Evolutionary conservation across 2,329 filamentous ascomycete genomes (phyloP), one percentile per base, ranked within the genome.

Genomic region (Ophiostoma montium): DNA sequence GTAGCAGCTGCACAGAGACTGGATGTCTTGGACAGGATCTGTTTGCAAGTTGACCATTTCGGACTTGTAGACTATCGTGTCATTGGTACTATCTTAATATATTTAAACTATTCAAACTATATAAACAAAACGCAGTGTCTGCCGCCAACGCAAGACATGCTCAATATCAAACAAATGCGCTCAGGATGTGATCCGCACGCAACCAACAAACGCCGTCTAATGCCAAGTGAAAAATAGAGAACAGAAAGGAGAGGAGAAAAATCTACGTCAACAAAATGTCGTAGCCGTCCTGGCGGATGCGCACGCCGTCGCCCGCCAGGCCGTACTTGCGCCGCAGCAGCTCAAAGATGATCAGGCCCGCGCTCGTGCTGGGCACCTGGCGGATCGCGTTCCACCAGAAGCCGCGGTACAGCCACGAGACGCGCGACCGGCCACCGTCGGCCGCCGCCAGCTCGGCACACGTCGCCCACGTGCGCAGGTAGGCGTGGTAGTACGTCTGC

Each of bases 311-410:
- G 16, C 70, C 70, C 2, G 74, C 71, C 51, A 75, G 69, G 2
- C 80, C 80, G 56, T 86, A 88, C 63, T 85, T 86, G 33, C 83
- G 70, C 50, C 84, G 69, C 35, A 87, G 78, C 41, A 89, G 60
- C 64, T 89, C 84, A 60, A 89, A 89, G 18, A 86, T 84, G 56
- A 89, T 85, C 52, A 89, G 61, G 0, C 83, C 84, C 0, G 84
- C 84, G 52, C 80, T 84, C 2, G 84, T 88, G 60, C 82, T 85
- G 0, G 84, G 84, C 2, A 86, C 81, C 63, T 87, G 83, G 5
- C 81, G 70, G 47, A 87, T 72, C 1, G 84, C 84, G 48, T 74
- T 80, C 74, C 76, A 76, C 71, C 82, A 78, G 61, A 88, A 87
- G 12, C 79, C 82, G 5, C 76, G 70, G 59, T 84, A 89, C 6